Percentiles rank a stretch among this genome's conserved stretches.
Conservation (phyloP, 768 basidiomycete genomes). For the Tricholomella constricta region DNA sequence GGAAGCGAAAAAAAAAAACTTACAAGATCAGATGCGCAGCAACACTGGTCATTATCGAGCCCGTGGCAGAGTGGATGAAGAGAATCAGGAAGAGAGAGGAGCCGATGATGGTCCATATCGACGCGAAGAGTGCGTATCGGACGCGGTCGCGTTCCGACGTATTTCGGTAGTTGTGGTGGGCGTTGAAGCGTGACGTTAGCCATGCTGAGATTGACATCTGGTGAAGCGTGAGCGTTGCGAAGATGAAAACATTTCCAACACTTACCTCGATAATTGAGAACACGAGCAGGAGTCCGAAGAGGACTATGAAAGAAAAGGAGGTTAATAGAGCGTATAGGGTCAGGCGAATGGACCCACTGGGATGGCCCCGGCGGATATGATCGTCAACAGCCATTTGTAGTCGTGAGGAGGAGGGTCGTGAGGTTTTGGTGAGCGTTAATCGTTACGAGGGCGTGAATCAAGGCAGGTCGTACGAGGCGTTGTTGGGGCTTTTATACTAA, state of each 20-base stretch:
- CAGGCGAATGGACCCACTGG: constrained; percentile 40
- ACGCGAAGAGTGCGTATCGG: constrained; percentile 68
- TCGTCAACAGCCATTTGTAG: constrained; percentile 16
- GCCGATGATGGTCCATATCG: constrained; percentile 68
- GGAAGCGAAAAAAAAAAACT: constrained; percentile 21
- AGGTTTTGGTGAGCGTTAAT: constrained; percentile 1
- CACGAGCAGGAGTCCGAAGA: constrained; percentile 56
- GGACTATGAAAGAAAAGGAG: constrained; percentile 34
- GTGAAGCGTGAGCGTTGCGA: background rate
- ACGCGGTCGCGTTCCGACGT: constrained; percentile 59
- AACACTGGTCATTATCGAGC: constrained; percentile 58
- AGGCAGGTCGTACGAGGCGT: background rate
- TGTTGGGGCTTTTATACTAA: constrained; percentile 3
- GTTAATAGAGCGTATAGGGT: background rate
- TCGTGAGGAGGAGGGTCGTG: background rate
- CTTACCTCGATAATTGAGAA: constrained; percentile 67
- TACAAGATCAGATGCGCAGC: constrained; percentile 66
- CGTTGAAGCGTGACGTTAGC: constrained; percentile 64
- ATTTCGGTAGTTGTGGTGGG: constrained; percentile 51
- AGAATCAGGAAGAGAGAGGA: constrained; percentile 52
- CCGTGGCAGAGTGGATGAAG: constrained; percentile 53
- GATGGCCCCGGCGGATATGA: constrained; percentile 52
- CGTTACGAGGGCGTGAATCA: constrained; percentile 6
- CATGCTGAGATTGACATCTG: constrained; percentile 75
- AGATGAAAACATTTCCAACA: background rate